Conservation (phyloP, 1,284 basidiomycete genomes). For the Amylostereum areolatum region DNA sequence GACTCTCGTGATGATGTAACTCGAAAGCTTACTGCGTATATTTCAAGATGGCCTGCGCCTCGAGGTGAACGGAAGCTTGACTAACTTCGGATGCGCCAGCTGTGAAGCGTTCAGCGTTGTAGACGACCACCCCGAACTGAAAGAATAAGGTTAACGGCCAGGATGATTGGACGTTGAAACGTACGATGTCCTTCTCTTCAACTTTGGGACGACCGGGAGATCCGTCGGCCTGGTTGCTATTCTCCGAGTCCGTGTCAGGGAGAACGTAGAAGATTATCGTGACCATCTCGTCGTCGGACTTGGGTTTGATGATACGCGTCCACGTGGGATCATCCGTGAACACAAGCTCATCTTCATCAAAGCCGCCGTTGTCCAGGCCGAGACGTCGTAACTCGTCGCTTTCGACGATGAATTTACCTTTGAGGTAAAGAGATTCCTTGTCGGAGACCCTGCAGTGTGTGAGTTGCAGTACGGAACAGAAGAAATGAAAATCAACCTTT, state of each 20-base stretch:
- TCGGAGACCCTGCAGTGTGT: too few species aligned
- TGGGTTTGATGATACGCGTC: not conserved
- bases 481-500: too few species aligned
- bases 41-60: not conserved
- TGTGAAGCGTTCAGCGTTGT: not conserved
- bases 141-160: not conserved
- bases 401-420: not conserved
- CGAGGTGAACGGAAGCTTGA: not conserved
- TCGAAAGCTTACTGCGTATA: not conserved
- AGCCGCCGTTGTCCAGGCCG: not conserved
- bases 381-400: not conserved
- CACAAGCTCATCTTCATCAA: not conserved
- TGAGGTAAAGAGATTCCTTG: too few species aligned
- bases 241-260: not conserved
- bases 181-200: not conserved
- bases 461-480: too few species aligned
- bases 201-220: not conserved
- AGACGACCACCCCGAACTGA: not conserved
- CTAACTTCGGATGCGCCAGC: not conserved
- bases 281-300: not conserved
- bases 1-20: not conserved
- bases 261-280: not conserved
- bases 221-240: not conserved
- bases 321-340: not conserved
- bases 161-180: not conserved